These are phyloP conservation scores for Heracleum sosnowskyi DNA, from an alignment of 129 eudicot genomes.

Conservation along the genomic window DNA sequence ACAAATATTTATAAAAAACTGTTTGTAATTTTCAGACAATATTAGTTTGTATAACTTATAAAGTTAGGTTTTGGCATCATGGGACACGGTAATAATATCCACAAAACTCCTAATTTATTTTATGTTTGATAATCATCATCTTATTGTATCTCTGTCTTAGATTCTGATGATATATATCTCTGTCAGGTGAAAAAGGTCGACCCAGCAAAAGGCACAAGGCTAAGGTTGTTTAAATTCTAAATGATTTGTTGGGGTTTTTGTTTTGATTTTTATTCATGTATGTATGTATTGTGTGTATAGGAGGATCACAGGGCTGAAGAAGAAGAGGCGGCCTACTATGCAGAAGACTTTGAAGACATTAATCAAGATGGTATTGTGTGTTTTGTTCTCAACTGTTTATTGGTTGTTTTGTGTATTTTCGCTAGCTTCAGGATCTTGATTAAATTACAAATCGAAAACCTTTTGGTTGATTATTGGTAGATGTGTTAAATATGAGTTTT, in stretches of 20 bases:
- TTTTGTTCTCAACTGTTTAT: background rate
- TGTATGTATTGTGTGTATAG: slow-evolving; percentile 14
- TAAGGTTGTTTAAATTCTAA: slow-evolving; percentile 37
- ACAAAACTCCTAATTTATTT: background rate
- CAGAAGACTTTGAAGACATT: slow-evolving; percentile 41
- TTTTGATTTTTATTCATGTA: background rate
- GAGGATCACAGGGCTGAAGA: slow-evolving; percentile 50
- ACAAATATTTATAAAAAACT: no score
- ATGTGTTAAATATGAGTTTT: background rate
- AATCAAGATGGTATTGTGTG: slow-evolving; percentile 43
- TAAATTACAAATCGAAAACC: background rate
- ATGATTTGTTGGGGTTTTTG: background rate
- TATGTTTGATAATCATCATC: background rate
- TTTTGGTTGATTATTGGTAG: background rate
- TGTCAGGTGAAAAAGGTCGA: slow-evolving; percentile 68
- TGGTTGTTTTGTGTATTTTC: background rate
- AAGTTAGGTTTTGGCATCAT: background rate
- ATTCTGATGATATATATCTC: background rate
- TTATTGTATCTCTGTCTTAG: background rate
- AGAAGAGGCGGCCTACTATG: slow-evolving; percentile 43
- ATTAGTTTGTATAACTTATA: no score
- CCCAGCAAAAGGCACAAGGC: slow-evolving; percentile 68
- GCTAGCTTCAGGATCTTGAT: background rate
- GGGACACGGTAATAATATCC: background rate
- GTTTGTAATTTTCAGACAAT: background rate